Conservation (phyloP, 139 green algal species). For the Chlorella sp. region DNA sequence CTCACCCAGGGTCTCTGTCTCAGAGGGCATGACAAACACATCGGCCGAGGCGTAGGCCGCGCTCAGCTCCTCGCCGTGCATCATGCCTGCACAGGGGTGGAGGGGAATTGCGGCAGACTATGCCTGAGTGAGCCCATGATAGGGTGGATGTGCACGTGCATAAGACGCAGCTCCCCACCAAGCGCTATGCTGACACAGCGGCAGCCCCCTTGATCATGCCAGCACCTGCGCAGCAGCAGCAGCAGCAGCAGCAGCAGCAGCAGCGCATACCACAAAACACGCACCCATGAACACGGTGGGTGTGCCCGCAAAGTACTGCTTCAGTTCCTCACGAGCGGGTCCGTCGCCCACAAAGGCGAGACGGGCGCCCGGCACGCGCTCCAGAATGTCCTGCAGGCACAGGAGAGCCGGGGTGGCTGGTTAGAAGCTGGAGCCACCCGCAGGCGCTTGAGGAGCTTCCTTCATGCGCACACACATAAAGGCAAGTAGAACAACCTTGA, state of each 20-base stretch:
- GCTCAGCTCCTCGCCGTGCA: constrained; percentile 91
- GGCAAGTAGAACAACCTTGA: too few species aligned
- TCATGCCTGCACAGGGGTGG: constrained; percentile 49
- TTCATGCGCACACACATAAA: too few species aligned
- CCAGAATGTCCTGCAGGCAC: constrained; percentile 67
- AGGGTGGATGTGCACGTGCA: too few species aligned
- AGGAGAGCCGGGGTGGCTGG: background rate
- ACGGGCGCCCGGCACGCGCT: constrained; percentile 63
- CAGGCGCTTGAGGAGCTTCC: too few species aligned
- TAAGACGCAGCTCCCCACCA: too few species aligned
- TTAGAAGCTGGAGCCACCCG: background rate
- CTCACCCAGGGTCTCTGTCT: constrained; percentile 90
- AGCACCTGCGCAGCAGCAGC: too few species aligned
- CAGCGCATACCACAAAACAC: too few species aligned
- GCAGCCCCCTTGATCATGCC: too few species aligned
- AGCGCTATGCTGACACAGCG: too few species aligned
- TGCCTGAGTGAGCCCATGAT: too few species aligned
- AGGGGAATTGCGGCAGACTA: too few species aligned
- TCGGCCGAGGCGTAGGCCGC: constrained; percentile 93
- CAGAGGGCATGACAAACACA: constrained; percentile 96
- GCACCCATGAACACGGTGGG: constrained; percentile 48
- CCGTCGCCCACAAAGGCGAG: constrained; percentile 97
- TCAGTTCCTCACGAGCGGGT: constrained; percentile 78
- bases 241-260: too few species aligned
- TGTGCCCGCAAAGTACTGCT: constrained; percentile 57